These are phyloP conservation scores for Epicoccum nigrum DNA, from an alignment of 2,329 filamentous ascomycete genomes.

Conservation along the genomic window DNA sequence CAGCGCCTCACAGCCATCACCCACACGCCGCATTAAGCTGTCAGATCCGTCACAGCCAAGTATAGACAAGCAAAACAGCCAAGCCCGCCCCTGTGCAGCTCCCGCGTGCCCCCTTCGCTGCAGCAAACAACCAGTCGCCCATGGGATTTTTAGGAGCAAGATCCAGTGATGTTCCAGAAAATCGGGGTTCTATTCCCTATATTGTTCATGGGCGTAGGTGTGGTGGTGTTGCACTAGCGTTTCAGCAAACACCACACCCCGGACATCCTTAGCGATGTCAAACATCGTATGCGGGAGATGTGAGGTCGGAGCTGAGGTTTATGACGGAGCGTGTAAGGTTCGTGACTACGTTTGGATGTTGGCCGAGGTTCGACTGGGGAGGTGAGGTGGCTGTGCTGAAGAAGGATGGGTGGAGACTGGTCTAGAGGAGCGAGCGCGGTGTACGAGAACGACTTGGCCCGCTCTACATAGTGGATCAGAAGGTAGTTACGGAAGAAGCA, in stretches of 20 bases:
- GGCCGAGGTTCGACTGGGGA: not conserved
- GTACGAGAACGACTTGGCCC: not conserved
- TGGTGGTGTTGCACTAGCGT: slow-evolving; percentile 27
- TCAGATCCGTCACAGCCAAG: slow-evolving; percentile 32
- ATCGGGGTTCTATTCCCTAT: not conserved
- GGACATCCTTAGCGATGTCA: slow-evolving; percentile 19
- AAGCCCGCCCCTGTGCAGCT: slow-evolving; percentile 8
- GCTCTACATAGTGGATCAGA: not conserved
- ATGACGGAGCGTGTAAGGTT: not conserved
- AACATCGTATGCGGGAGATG: slow-evolving; percentile 20
- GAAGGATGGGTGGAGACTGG: not conserved
- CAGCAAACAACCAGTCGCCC: not conserved
- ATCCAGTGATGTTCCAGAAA: slow-evolving; percentile 10
- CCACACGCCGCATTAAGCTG: slow-evolving; percentile 26
- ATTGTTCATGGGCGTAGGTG: not conserved
- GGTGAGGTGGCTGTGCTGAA: slow-evolving; percentile 3
- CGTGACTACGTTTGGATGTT: too few species aligned
- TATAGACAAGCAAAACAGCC: slow-evolving; percentile 34
- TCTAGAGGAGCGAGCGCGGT: not conserved
- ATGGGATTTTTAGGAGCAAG: not conserved
- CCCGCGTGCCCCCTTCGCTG: not conserved
- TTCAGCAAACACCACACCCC: slow-evolving; percentile 28
- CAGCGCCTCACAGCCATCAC: slow-evolving; percentile 11
- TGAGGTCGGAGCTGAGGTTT: slow-evolving; percentile 1
- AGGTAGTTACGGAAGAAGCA: not conserved